These are phyloP conservation scores for Xylaria castorea DNA, from an alignment of 495 filamentous ascomycete species.

Conservation along the genomic window DNA sequence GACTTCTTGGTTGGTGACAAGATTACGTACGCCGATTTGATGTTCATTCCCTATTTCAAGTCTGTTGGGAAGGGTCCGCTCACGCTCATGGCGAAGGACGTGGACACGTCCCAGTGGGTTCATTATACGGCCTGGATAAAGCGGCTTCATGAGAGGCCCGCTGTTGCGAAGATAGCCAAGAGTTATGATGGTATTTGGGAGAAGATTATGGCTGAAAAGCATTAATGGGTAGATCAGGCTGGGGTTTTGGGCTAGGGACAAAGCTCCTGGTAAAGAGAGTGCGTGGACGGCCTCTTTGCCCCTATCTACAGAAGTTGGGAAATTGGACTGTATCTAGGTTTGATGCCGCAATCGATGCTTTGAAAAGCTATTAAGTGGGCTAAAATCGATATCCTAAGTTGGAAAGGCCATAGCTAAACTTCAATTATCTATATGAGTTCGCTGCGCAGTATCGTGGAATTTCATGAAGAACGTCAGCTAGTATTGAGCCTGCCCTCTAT, in stretches of 20 bases:
- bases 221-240: background rate
- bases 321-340: background rate
- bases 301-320: background rate
- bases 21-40: constrained; percentile 41
- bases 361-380: background rate
- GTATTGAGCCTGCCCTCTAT: background rate
- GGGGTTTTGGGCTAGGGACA: background rate
- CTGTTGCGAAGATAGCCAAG: constrained; percentile 14
- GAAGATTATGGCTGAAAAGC: background rate
- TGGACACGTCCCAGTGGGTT: constrained; percentile 14
- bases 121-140: constrained; percentile 21
- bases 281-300: background rate
- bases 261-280: background rate
- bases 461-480: background rate
- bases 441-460: background rate
- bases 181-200: constrained; percentile 8
- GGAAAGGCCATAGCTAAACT: background rate
- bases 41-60: constrained; percentile 36
- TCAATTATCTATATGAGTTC: background rate
- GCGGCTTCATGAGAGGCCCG: constrained; percentile 7
- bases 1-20: constrained; percentile 52
- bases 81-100: constrained; percentile 14
- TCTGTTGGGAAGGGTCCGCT: background rate
- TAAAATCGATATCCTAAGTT: background rate
- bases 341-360: background rate